Base-by-base conservation (phyloP, 2,329 filamentous ascomycete genomes). In the Simplicillium aogashimaense region DNA sequence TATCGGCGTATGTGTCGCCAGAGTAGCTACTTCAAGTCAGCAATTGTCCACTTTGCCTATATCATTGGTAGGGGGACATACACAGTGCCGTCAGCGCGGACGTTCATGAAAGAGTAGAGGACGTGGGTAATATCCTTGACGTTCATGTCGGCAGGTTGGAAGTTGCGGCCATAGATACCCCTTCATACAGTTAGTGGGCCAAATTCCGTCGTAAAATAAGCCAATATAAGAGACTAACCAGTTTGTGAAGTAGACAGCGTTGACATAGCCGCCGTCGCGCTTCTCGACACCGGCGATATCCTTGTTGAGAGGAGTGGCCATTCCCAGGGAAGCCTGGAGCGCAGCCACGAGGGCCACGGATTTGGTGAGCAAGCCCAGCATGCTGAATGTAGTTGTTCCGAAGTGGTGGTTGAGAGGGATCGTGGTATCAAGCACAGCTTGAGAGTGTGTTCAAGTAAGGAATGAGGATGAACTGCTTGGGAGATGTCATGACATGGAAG, bases 81-180 rank as follows among this genome's bases (percentile, higher is more conserved):
- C 43, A 51, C 49, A 9, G 43, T 45, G 18, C 50, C 50, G 17
- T 49, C 43, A 13, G 28, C 33, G 11, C 37, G 20, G 33, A 52
- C 45, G 25, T 50, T 41, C 29, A 40, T 39, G 42, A 51, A 47
- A 7, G 15, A 71, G 52, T 74, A 90, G 4, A 92, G 68, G 2
- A 92, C 67, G 49, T 88, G 83, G 1, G 81, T 89, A 35, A 90
- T 63, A 44, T 84, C 68, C 2, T 75, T 66, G 1, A 68, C 75
- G 0, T 81, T 81, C 12, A 94, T 68, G 47, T 85, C 69, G 43
- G 81, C 71, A 0, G 83, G 81, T 38, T 81, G 71, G 54, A 81
- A 84, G 48, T 83, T 75, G 38, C 84, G 72, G 16, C 64, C 81
- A 53, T 90, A 89, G 42, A 86, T 83, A 32, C 47, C 47, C 39